A percentile compares a stretch with the other conserved stretches of the same genome.
phyloP scores from a whole-genome alignment of 768 basidiomycete genomes.

The Pluteus cervinus region DNA sequence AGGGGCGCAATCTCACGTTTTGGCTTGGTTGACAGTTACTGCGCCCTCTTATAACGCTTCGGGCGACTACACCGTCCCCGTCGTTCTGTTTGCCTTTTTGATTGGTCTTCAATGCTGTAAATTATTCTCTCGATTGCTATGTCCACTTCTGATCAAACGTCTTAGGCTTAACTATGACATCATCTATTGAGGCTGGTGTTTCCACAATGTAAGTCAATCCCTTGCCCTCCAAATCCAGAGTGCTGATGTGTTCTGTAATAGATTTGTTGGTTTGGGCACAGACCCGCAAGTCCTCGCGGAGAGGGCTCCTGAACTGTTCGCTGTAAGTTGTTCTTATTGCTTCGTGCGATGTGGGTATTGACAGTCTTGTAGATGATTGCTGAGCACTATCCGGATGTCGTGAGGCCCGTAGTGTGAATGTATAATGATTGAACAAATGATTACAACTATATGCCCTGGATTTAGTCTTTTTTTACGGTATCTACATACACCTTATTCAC shows the following conservation, averaged over 20 bases:
- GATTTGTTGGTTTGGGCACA: slow-evolving; percentile 81
- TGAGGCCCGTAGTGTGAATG: slow-evolving; percentile 45
- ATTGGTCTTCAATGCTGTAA: slow-evolving; percentile 72
- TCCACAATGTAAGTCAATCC: slow-evolving; percentile 63
- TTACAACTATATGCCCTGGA: too few relatives aligned
- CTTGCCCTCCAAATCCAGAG: neutral
- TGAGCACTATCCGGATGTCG: slow-evolving; percentile 63
- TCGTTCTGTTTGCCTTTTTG: slow-evolving; percentile 75
- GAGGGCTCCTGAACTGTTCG: slow-evolving; percentile 67
- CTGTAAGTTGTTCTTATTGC: slow-evolving; percentile 28
- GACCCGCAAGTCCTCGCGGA: slow-evolving; percentile 73
- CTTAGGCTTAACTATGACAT: slow-evolving; percentile 59
- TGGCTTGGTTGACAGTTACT: too few relatives aligned
- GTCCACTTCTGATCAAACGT: slow-evolving; percentile 1
- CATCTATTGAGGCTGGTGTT: slow-evolving; percentile 79
- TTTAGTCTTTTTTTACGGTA: too few relatives aligned
- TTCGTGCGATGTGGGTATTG: too few relatives aligned
- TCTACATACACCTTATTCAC: too few relatives aligned
- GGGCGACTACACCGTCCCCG: slow-evolving; percentile 74
- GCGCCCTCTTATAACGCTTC: slow-evolving; percentile 66
- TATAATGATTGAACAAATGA: slow-evolving; percentile 6
- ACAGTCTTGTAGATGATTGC: slow-evolving; percentile 48
- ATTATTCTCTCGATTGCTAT: slow-evolving; percentile 13
- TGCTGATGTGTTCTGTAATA: slow-evolving; percentile 14
- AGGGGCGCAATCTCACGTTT: slow-evolving; percentile 2